These are phyloP conservation scores for Lasiosphaeris hirsuta DNA, from an alignment of 495 filamentous ascomycete species.

Conservation along the genomic window DNA sequence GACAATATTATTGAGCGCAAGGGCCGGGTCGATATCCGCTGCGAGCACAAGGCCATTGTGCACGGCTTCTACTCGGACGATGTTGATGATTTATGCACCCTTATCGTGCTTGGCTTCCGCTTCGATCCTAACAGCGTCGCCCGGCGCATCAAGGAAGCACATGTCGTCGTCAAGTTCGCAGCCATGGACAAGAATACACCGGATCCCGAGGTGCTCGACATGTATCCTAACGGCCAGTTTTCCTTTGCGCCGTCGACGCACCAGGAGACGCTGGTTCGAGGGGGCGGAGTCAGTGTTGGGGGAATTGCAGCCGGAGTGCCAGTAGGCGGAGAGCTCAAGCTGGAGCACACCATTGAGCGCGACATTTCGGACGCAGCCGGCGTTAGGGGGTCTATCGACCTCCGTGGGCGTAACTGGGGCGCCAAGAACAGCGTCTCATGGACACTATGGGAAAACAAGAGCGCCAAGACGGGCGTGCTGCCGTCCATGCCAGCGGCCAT, in stretches of 20 bases:
- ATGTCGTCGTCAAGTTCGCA: conserved; percentile 17
- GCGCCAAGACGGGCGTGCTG: conserved; percentile 21
- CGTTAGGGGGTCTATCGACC: conserved; percentile 19
- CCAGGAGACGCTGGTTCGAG: conserved; percentile 4
- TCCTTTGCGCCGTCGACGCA: conserved; percentile 10
- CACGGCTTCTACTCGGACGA: conserved; percentile 17
- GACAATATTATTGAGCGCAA: conserved; percentile 17
- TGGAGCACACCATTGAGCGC: conserved; percentile 9
- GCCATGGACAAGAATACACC: neutral
- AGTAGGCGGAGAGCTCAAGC: neutral
- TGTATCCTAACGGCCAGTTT: conserved; percentile 10
- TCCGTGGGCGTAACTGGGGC: conserved; percentile 17
- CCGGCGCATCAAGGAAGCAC: conserved; percentile 13
- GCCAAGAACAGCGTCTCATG: conserved; percentile 15
- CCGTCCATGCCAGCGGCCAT: conserved; percentile 18
- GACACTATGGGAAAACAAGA: conserved; percentile 23
- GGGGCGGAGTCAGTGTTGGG: neutral
- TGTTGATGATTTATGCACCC: conserved; percentile 5
- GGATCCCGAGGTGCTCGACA: conserved; percentile 16
- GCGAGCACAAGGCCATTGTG: conserved; percentile 14
- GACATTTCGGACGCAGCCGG: conserved; percentile 11
- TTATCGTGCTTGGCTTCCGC: conserved; percentile 24
- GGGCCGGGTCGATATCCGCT: conserved; percentile 19
- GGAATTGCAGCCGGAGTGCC: neutral
- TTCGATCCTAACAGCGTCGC: conserved; percentile 19